Base-by-base conservation (phyloP, 352 stramenopile genomes). In the Globisporangium camurandrum region DNA sequence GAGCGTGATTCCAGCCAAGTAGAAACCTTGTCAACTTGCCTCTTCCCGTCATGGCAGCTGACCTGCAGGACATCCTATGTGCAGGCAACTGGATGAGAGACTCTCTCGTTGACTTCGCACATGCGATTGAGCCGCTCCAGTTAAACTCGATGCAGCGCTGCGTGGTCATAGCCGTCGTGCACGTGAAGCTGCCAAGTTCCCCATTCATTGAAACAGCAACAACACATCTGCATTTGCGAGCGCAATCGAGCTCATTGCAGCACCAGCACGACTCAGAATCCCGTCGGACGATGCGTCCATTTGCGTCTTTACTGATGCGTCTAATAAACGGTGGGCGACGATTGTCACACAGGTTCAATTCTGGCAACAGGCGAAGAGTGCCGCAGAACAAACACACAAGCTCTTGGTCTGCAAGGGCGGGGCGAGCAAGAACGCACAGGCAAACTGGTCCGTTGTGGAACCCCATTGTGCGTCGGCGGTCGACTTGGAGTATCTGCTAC, bases 1-100 rank as follows among this genome's bases (percentile, higher is more conserved):
- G 31, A 49, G 1, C 47, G 63, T 16, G 54, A 63, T 22, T 49
- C 57, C 4, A 28, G 44, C 3, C 38, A 54, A 0, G 34, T 62
- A 11, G n/a, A 6, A n/a, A n/a, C 37, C 7, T n/a, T 42, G 1
- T 10, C 22, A n/a, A n/a, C 37, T 12, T n/a, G 19, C 14, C 34
- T 0, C 5, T 40, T 11, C 20, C 51, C 3, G 56, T 20, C 16
- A 57, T 17, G 7, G 50, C 49, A 5, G 57, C 41, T 6, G 54
- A 64, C n/a, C 27, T 70, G 2, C 49, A 70, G 37, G 41, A 67
- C 19, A 64, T 67, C 19, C 22, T 70, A 2, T 70, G 49, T 17
- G 49, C 57, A 23, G 24, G 43, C 5, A 57, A 57, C 8, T 61
- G 58, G 46, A 39, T 71, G 22, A 31, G 47, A 0, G 53, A 66